A percentile compares a stretch with the other conserved stretches of the same genome.
phyloP scores from a whole-genome alignment of 163 green algal genomes.

The Chlorella variabilis region DNA sequence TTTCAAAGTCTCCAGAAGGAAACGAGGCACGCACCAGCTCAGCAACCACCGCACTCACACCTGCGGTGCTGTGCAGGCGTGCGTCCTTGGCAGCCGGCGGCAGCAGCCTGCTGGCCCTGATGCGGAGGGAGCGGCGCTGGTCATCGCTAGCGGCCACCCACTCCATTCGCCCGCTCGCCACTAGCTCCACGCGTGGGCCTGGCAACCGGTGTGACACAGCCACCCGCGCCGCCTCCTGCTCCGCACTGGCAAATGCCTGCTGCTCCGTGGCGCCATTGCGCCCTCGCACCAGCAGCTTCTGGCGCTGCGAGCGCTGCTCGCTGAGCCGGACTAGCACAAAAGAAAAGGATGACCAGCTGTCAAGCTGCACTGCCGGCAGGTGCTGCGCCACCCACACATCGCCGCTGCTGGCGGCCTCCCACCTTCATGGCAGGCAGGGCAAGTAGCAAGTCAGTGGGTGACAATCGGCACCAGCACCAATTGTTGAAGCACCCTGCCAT shows the following conservation, averaged over 20 bases:
- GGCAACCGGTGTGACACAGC: conserved; percentile 29
- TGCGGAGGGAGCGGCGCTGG: conserved; percentile 40
- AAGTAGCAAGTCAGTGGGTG: too few relatives aligned
- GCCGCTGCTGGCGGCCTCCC: conserved; percentile 23
- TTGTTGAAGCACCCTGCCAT: too few relatives aligned
- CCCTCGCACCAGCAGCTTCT: conserved; percentile 61
- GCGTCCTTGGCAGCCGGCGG: conserved; percentile 26
- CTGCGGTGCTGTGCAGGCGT: conserved; percentile 35
- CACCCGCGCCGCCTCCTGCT: conserved; percentile 40
- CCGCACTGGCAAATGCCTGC: conserved; percentile 25
- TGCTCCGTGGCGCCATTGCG: conserved; percentile 42
- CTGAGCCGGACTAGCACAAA: conserved; percentile 58
- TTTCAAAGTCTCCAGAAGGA: conserved; percentile 12
- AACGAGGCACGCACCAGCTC: conserved; percentile 37
- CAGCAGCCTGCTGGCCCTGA: conserved; percentile 25
- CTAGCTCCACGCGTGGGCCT: conserved; percentile 35
- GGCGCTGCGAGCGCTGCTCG: conserved; percentile 38
- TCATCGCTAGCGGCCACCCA: conserved; percentile 34
- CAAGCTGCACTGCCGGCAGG: conserved; percentile 55
- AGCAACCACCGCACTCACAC: conserved; percentile 40
- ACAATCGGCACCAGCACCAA: background rate
- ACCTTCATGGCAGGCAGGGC: conserved; percentile 29
- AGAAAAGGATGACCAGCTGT: conserved; percentile 53
- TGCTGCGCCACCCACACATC: conserved; percentile 51
- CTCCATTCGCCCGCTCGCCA: conserved; percentile 56